Conservation (phyloP, 768 basidiomycete species). For the Psilocybe subaeruginosa region DNA sequence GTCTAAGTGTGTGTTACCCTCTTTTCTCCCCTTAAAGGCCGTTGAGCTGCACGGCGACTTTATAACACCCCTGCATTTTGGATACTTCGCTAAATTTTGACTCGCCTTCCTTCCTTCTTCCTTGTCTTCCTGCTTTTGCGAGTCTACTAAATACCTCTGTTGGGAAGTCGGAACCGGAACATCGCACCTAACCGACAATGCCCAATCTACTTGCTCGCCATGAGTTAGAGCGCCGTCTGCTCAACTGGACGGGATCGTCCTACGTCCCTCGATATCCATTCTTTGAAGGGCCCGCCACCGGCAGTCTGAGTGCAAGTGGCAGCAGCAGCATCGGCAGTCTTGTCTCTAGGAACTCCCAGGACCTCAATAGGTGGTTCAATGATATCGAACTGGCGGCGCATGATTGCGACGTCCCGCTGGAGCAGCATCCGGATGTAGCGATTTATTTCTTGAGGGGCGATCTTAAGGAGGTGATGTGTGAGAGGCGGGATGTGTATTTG, state of each 20-base stretch:
- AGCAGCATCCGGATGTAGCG: constrained; percentile 27
- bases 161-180: too few relatives aligned
- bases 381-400: constrained; percentile 22
- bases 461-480: constrained; percentile 26
- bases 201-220: constrained; percentile 11
- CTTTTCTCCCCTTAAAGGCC: not conserved
- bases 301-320: not conserved
- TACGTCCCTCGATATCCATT: constrained; percentile 29
- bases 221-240: constrained; percentile 23
- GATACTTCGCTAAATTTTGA: not conserved
- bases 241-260: constrained; percentile 22
- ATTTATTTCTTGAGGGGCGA: constrained; percentile 31
- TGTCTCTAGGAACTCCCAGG: constrained; percentile 12
- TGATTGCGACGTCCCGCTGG: constrained; percentile 20
- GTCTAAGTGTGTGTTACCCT: not conserved
- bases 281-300: constrained; percentile 18
- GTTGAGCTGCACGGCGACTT: not conserved
- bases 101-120: not conserved
- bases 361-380: constrained; percentile 25
- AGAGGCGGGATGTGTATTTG: constrained; percentile 23
- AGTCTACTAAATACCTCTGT: not conserved
- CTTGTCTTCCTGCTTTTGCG: too few relatives aligned
- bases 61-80: not conserved
- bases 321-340: constrained; percentile 2
- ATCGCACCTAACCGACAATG: not conserved